Conservation (phyloP, 164 flowering plant genomes). For the Vitis cinerea region DNA sequence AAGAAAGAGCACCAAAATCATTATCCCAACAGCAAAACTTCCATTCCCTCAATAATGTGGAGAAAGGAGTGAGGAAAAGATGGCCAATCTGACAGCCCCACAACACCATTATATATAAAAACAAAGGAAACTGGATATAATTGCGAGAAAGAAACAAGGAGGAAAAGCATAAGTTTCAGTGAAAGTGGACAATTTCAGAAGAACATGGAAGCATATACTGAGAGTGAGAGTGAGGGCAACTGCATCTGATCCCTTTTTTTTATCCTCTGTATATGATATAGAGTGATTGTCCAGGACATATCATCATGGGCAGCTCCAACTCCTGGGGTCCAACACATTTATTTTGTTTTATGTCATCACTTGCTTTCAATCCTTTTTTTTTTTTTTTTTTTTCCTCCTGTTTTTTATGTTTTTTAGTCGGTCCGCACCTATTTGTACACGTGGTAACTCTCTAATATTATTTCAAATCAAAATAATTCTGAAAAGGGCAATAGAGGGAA, state of each 20-base stretch:
- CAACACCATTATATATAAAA: conserved; percentile 17
- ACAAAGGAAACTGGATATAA: not conserved
- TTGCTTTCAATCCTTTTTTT: not conserved
- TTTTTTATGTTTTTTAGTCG: no score
- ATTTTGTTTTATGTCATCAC: conserved; percentile 4
- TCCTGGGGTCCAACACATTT: conserved; percentile 11
- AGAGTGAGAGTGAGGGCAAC: not conserved
- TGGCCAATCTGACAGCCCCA: conserved; percentile 59
- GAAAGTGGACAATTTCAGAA: conserved; percentile 28
- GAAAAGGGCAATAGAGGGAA: no score
- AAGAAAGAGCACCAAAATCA: conserved; percentile 18
- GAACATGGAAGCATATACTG: conserved; percentile 27
- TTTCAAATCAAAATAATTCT: no score
- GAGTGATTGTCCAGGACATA: conserved; percentile 19
- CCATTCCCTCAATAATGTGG: conserved; percentile 26
- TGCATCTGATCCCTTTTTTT: conserved; percentile 24
- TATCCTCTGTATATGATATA: conserved; percentile 13
- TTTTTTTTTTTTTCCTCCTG: no score
- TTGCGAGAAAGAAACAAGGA: not conserved
- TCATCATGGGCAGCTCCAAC: conserved; percentile 44
- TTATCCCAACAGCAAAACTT: conserved; percentile 25
- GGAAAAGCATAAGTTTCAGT: conserved; percentile 31
- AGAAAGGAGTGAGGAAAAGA: conserved; percentile 27
- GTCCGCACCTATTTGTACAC: no score
- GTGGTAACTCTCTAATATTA: no score